Evolutionary conservation across 1,139 yeast genomes (phyloP), one percentile per base, ranked within the genome.

Genomic region (Meyerozyma smithsonii): DNA sequence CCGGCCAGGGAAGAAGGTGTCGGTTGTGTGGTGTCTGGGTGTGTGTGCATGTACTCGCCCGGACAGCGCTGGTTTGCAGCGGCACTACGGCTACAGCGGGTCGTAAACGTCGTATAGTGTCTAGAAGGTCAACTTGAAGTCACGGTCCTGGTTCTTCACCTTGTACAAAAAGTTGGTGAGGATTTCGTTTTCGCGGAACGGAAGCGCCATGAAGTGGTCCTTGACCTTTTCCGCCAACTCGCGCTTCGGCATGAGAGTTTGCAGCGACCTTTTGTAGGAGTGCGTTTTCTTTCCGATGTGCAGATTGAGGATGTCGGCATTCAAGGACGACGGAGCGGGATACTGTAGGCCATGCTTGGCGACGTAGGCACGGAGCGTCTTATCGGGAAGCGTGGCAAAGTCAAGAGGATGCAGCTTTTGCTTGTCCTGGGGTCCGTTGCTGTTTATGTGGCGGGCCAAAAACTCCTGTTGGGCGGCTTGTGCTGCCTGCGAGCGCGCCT

Each of bases 81-180:
- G n/a, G n/a, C n/a, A n/a, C n/a, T n/a, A n/a, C n/a, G n/a, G n/a
- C n/a, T n/a, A n/a, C n/a, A n/a, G n/a, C n/a, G n/a, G n/a, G n/a
- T n/a, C n/a, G n/a, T n/a, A n/a, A n/a, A n/a, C n/a, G n/a, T n/a
- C n/a, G n/a, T n/a, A n/a, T n/a, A n/a, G n/a, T n/a, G n/a, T n/a
- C n/a, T n/a, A 54, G 43, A 68, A 68, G 1, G 61, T 55, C 43
- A 71, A 57, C 53, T 69, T 70, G 46, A 71, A 73, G 38, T 66
- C 73, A 53, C 64, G 63, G 48, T 77, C 79, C 46, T 81, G 83
- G 54, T 84, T 79, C 52, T 77, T 77, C 39, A 84, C 87, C 48
- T 83, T 79, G 61, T 87, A 87, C 42, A 87, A 67, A 53, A 87
- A 87, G 50, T 82, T 85, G 34, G 92, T 83, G 33, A 87, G 78